Conservation (phyloP, 257 asterid genomes). For the Forsythia suspensa region DNA sequence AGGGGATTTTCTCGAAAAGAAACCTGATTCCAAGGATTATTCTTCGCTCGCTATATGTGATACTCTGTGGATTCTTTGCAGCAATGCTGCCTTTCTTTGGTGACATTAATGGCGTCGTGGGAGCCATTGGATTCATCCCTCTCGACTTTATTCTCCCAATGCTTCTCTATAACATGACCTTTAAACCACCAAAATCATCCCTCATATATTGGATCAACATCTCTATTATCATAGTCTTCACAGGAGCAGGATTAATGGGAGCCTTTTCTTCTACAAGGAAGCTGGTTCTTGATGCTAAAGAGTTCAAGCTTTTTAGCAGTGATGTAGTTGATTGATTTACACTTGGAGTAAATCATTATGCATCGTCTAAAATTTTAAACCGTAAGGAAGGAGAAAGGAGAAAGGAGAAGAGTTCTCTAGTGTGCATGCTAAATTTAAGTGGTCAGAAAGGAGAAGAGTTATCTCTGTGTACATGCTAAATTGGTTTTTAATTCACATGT, state of each 20-base stretch:
- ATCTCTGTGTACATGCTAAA: no score
- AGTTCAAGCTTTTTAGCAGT: slow-evolving; percentile 76
- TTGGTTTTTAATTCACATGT: neutral
- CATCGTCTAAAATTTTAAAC: neutral
- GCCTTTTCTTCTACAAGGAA: slow-evolving; percentile 76
- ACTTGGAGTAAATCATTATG: neutral
- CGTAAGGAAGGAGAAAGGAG: neutral
- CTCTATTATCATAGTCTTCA: slow-evolving; percentile 60
- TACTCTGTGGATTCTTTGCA: slow-evolving; percentile 78
- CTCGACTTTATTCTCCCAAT: slow-evolving; percentile 90
- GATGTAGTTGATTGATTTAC: slow-evolving; percentile 62
- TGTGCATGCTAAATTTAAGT: neutral
- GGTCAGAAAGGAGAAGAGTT: neutral
- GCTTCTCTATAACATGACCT: slow-evolving; percentile 87
- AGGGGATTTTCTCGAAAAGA: slow-evolving; percentile 73
- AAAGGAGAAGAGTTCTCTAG: no score
- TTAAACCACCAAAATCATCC: slow-evolving; percentile 62
- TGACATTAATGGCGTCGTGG: slow-evolving; percentile 79
- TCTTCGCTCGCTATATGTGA: slow-evolving; percentile 66
- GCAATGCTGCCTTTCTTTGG: slow-evolving; percentile 98
- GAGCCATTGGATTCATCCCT: slow-evolving; percentile 97
- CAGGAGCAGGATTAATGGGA: slow-evolving; percentile 82
- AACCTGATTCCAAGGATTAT: slow-evolving; percentile 82
- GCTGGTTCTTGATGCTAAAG: slow-evolving; percentile 67
- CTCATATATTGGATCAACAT: slow-evolving; percentile 59